A percentile compares a stretch with the other conserved stretches of the same genome.
Evolutionary conservation across 208 protist species (phyloP).

Genomic region (Kentomonas sorsogonicus): DNA sequence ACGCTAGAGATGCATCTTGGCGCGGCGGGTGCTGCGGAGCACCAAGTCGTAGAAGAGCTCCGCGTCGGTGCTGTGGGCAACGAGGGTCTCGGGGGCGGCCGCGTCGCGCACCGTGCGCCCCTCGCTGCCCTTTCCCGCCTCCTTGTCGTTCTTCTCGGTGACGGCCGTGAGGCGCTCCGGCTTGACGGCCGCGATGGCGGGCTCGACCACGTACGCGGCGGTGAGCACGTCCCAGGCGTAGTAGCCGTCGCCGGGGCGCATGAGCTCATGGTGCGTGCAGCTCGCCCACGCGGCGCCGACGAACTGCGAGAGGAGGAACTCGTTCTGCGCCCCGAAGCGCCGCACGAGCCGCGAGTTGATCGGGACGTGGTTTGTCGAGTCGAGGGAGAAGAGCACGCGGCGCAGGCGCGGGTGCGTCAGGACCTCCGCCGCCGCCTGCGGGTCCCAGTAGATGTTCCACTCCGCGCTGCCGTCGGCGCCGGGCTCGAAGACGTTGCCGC

Average conservation of each 20-base stretch:
- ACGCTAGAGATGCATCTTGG: no score
- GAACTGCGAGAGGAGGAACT: conserved; percentile 80
- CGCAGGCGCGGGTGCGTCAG: conserved; percentile 42
- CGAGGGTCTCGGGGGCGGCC: no score
- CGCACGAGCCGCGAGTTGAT: conserved; percentile 62
- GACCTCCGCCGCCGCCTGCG: conserved; percentile 62
- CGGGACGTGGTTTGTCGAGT: conserved; percentile 82
- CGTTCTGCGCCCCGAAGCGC: conserved; percentile 71
- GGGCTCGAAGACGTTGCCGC: conserved; percentile 79
- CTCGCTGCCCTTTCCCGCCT: no score
- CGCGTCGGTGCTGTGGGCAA: no score
- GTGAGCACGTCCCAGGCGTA: conserved; percentile 89
- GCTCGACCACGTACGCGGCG: conserved; percentile 70
- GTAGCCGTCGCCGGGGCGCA: conserved; percentile 67
- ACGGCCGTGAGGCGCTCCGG: no score
- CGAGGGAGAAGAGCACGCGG: conserved; percentile 74
- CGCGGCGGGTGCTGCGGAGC: no score
- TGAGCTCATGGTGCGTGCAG: conserved; percentile 68
- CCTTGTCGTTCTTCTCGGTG: no score
- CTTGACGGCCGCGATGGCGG: conserved; percentile 36
- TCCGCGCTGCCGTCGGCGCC: conserved; percentile 72
- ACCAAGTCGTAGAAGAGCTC: no score
- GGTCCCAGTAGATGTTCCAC: conserved; percentile 91
- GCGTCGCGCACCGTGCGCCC: no score
- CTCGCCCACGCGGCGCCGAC: conserved; percentile 73